These are phyloP conservation scores for Lactarius tabidus DNA, from an alignment of 768 basidiomycete species.

Conservation along the genomic window DNA sequence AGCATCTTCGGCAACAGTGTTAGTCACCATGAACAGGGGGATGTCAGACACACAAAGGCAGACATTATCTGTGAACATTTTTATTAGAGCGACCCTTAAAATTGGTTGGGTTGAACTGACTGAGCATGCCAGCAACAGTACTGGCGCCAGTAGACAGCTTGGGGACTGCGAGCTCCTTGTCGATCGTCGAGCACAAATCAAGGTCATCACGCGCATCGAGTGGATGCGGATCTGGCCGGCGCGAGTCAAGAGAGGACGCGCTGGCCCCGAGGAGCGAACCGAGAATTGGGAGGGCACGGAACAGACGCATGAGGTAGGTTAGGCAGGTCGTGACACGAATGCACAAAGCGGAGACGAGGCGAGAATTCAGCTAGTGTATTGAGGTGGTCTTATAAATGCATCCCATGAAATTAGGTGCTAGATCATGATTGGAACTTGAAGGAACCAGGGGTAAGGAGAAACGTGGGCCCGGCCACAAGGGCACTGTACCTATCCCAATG, in stretches of 20 bases:
- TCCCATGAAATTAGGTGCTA: not conserved
- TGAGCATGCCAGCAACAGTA: conserved; percentile 31
- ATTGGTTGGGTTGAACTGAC: conserved; percentile 25
- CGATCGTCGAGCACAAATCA: conserved; percentile 43
- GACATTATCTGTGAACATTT: conserved; percentile 32
- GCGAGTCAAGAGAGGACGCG: conserved; percentile 11
- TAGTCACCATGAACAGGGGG: conserved; percentile 34
- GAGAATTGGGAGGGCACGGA: conserved; percentile 7
- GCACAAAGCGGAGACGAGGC: not conserved
- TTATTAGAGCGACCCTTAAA: not conserved
- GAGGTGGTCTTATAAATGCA: not conserved
- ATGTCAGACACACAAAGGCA: conserved; percentile 44
- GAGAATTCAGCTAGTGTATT: not conserved
- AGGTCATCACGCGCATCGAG: conserved; percentile 19
- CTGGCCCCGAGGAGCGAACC: conserved; percentile 8
- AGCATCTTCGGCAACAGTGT: conserved; percentile 32
- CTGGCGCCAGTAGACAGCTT: conserved; percentile 27
- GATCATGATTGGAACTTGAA: not conserved
- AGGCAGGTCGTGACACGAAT: not conserved
- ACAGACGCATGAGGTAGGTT: conserved; percentile 12
- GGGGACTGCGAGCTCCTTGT: conserved; percentile 33
- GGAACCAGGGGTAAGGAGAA: not conserved
- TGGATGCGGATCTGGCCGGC: conserved; percentile 1
- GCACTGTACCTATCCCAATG: not conserved
- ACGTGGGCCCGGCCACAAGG: not conserved